Conservation (phyloP, 2,329 filamentous ascomycete genomes). For the Emmonsiellopsis sp. region DNA sequence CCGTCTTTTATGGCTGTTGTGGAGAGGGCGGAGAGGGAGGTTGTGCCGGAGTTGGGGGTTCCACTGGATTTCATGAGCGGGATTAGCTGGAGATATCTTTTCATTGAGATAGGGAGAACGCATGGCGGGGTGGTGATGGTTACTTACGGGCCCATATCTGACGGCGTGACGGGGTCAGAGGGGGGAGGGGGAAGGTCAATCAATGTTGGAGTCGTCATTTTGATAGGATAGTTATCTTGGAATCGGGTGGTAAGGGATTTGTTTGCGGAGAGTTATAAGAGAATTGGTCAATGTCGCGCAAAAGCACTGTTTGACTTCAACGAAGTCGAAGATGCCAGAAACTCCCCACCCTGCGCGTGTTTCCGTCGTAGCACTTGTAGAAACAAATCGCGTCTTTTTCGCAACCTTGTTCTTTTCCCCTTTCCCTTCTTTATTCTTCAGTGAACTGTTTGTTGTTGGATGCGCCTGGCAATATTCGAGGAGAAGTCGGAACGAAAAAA, state of each 20-base stretch:
- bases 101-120: conserved; percentile 7
- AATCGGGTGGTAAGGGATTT: background rate
- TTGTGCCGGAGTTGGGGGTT: conserved; percentile 86
- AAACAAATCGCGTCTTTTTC: too few species aligned
- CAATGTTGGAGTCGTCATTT: conserved; percentile 41
- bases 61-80: conserved; percentile 46
- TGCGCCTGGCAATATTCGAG: too few species aligned
- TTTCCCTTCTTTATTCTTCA: too few species aligned
- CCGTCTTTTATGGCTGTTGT: conserved; percentile 96
- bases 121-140: conserved; percentile 3
- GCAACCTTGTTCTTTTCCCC: too few species aligned
- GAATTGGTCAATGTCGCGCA: too few species aligned
- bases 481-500: too few species aligned
- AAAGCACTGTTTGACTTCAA: too few species aligned
- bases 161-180: conserved; percentile 76
- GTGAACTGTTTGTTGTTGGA: too few species aligned
- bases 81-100: background rate
- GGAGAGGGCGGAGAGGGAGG: conserved; percentile 81
- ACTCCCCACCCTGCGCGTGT: too few species aligned
- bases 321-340: too few species aligned
- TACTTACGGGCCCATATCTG: conserved; percentile 73
- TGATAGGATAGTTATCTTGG: background rate
- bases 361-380: too few species aligned
- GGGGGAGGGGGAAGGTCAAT: conserved; percentile 78
- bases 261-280: too few species aligned